Evolutionary conservation across 306 rosid species (phyloP), one percentile per base, ranked within the genome.

Genomic region (Dalbergia cultrata): DNA sequence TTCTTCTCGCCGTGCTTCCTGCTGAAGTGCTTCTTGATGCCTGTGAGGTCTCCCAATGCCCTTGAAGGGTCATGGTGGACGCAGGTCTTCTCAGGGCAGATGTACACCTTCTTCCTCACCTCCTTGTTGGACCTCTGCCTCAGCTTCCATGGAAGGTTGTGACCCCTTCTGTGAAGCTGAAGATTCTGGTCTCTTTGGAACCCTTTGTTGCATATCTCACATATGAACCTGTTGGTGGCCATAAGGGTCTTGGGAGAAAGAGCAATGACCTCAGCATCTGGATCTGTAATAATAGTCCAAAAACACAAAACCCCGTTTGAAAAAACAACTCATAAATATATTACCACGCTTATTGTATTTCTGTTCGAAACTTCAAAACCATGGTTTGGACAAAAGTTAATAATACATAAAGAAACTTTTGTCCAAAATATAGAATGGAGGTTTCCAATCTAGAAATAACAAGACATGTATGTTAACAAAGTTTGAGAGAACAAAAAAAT

Each of bases 131-230:
- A 75, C 54, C 99, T 86, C 43, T 91, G 95, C 50, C 85, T 70
- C 0, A 95, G 89, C 81, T 95, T 95, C 99, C 99, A 95, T 5
- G 99, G 99, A 8, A 95, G 92, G 70, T 95, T 95, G 80, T 95
- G 99, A 3, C 99, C 99, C 77, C 99, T 84, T 35, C 97, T 53
- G 19, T 95, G 99, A 44, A 95, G 97, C 59, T 95, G 99, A 37
- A 95, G 90, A n/a, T 95, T 95, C 73, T 95, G 99, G 52, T 95
- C 99, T 80, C 99, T 90, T 70, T 95, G 99, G 69, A 95, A 95
- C 16, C 99, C 99, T 83, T 95, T 95, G 89, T 93, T 95, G 87
- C 99, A 95, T 85, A 95, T 93, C 68, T 95, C 99, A 53, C 99
- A 95, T 6, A 95, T 57, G 90, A 95, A 95, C 33, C 99, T 69